phyloP scores from a whole-genome alignment of 108 stramenopile species.

The Phaeodactylum tricornutum region DNA sequence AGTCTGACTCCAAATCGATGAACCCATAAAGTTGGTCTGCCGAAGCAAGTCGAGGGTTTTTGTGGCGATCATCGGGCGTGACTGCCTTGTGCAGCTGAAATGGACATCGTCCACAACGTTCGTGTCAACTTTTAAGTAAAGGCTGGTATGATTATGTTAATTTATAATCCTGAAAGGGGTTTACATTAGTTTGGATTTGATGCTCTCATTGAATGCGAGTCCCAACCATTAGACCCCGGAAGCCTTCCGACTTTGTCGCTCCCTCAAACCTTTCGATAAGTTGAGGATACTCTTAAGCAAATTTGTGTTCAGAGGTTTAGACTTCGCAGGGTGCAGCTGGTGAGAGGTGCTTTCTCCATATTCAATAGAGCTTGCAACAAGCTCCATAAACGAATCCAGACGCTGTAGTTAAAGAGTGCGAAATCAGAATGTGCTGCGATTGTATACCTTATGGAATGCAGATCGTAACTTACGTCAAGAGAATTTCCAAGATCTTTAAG shows the following conservation, averaged over 20 bases:
- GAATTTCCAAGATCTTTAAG: constrained; percentile 57
- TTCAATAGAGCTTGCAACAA: constrained; percentile 63
- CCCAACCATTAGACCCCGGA: constrained; percentile 14
- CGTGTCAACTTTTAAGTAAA: too few relatives aligned
- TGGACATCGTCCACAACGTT: too few relatives aligned
- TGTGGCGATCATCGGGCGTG: too few relatives aligned
- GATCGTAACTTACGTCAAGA: constrained; percentile 52
- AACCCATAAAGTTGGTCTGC: constrained; percentile 32
- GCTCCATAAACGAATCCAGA: constrained; percentile 62
- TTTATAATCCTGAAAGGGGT: constrained; percentile 6
- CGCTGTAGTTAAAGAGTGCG: constrained; percentile 20
- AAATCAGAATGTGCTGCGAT: background rate
- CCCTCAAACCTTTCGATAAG: constrained; percentile 38
- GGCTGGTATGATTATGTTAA: too few relatives aligned
- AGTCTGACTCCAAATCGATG: constrained; percentile 20
- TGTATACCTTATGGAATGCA: background rate
- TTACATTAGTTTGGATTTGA: background rate
- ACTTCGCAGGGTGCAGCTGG: constrained; percentile 39
- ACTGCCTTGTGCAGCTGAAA: too few relatives aligned
- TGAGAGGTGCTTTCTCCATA: constrained; percentile 69
- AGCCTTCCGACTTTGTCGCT: constrained; percentile 44
- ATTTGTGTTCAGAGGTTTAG: constrained; percentile 33
- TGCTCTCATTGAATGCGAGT: too few relatives aligned
- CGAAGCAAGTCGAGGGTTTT: too few relatives aligned
- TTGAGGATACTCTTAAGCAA: constrained; percentile 49